Evolutionary conservation across 2,329 filamentous ascomycete genomes (phyloP), one percentile per base, ranked within the genome.

Genomic region (Penicillium fuscoglaucum): DNA sequence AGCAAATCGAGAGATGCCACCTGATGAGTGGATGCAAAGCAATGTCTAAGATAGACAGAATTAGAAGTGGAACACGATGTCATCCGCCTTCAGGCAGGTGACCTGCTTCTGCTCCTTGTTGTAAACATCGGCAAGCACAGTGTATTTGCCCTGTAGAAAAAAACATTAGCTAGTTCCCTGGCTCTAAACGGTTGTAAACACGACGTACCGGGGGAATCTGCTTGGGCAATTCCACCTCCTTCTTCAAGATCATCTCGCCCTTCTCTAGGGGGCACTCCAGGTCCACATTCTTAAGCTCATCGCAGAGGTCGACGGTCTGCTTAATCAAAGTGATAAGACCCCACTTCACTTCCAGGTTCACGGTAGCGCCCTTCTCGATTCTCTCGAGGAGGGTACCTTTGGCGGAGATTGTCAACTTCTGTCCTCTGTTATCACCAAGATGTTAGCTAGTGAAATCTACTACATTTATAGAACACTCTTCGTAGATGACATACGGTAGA

Each of bases 241-340:
- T 98, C 66, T 80, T 85, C 66, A 99, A 79, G 39, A 79, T 79
- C 71, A 92, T 81, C 24, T 86, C 79, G 59, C 93, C 93, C 78
- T 90, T 85, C 78, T 96, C 82, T 59, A 99, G 83, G 49, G 95
- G 95, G 77, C 95, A 99, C 68, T 90, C 79, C 57, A 98, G 81
- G 68, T 97, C 91, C 45, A 97, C 91, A 66, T 97, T 92, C 73
- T 84, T 81, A 65, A 96, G 85, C 74, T 96, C 89, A 60, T 97
- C 90, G 81, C 95, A 99, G 39, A 98, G 84, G 72, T 96, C 89
- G 69, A 88, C 87, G 66, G 83, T 84, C 65, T 90, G 90, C 75
- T 85, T 90, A 76, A 99, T 86, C 64, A 99, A 84, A 55, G 87
- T 90, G 76, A 99, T 97, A 65, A 96, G 82, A 60, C 93, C 93